A percentile compares a stretch with the other conserved stretches of the same genome.
phyloP scores from a whole-genome alignment of 2,329 filamentous ascomycete genomes.

The Clarireedia sp. region DNA sequence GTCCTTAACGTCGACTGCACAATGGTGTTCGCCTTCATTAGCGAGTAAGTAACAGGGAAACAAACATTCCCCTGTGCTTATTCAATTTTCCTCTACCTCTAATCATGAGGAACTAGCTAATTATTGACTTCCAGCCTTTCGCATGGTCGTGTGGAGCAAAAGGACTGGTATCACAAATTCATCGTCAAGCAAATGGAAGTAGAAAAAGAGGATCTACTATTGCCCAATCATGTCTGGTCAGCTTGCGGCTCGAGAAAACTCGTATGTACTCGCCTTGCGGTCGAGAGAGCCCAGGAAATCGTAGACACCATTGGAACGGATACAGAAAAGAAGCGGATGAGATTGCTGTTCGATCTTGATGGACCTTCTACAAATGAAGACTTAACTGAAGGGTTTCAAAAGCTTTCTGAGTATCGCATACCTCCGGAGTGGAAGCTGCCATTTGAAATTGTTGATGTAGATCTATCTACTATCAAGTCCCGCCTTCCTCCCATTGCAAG shows the following conservation, averaged over 20 bases:
- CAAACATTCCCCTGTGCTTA: background rate
- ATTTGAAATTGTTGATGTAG: constrained; percentile 43
- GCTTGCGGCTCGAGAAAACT: constrained; percentile 45
- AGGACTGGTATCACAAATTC: constrained; percentile 28
- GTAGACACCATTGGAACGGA: constrained; percentile 52
- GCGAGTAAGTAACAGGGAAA: constrained; percentile 36
- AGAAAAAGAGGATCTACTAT: constrained; percentile 50
- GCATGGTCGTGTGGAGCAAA: constrained; percentile 26
- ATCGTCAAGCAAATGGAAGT: constrained; percentile 47
- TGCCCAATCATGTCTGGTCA: constrained; percentile 55
- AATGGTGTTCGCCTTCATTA: constrained; percentile 58
- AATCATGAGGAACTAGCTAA: background rate
- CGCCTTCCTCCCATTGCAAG: constrained; percentile 38
- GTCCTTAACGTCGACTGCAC: constrained; percentile 53
- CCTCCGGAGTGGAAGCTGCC: constrained; percentile 50
- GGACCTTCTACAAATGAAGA: constrained; percentile 15
- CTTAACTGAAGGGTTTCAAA: constrained; percentile 31
- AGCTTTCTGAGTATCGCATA: constrained; percentile 45
- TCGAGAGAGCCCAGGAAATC: constrained; percentile 55
- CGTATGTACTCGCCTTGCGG: constrained; percentile 55
- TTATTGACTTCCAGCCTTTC: constrained; percentile 32
- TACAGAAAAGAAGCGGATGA: constrained; percentile 47
- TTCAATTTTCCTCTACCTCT: background rate
- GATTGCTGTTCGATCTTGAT: constrained; percentile 42
- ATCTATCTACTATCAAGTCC: constrained; percentile 30